These are phyloP conservation scores for Cystobasidium ongulense DNA, from an alignment of 768 basidiomycete genomes.

Conservation along the genomic window DNA sequence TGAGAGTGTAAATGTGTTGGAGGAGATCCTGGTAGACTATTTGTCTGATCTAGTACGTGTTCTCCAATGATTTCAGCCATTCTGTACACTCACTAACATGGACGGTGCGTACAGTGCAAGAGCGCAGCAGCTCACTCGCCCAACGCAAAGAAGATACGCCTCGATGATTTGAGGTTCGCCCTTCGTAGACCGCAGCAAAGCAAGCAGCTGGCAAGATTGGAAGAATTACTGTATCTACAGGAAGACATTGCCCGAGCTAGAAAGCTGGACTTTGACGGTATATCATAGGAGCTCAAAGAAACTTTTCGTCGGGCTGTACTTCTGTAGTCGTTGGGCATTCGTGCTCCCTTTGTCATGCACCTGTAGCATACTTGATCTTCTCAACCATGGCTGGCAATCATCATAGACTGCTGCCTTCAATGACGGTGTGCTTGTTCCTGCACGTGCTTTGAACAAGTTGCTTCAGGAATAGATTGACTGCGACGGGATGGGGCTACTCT, in stretches of 20 bases:
- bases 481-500: too few relatives aligned
- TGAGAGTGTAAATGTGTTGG: constrained; percentile 84
- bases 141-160: constrained; percentile 46
- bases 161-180: constrained; percentile 74
- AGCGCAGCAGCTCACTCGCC: constrained; percentile 37
- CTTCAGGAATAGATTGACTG: too few relatives aligned
- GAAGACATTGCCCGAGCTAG: constrained; percentile 79
- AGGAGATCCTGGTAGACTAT: constrained; percentile 83
- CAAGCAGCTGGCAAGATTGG: constrained; percentile 84
- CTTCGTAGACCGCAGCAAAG: constrained; percentile 63
- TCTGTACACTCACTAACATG: neutral
- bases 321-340: too few relatives aligned
- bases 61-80: neutral
- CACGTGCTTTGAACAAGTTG: too few relatives aligned
- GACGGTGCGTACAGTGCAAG: constrained; percentile 30
- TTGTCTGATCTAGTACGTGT: constrained; percentile 72
- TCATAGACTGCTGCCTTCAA: too few relatives aligned
- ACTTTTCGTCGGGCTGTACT: neutral
- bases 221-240: constrained; percentile 85
- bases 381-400: too few relatives aligned
- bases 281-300: neutral
- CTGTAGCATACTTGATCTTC: too few relatives aligned
- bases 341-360: too few relatives aligned
- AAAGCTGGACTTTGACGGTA: constrained; percentile 14
- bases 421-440: too few relatives aligned